A percentile compares a stretch with the other conserved stretches of the same genome.
Evolutionary conservation across 1,139 yeast species (phyloP).

Genomic region (Sugiyamaella paludigena): DNA sequence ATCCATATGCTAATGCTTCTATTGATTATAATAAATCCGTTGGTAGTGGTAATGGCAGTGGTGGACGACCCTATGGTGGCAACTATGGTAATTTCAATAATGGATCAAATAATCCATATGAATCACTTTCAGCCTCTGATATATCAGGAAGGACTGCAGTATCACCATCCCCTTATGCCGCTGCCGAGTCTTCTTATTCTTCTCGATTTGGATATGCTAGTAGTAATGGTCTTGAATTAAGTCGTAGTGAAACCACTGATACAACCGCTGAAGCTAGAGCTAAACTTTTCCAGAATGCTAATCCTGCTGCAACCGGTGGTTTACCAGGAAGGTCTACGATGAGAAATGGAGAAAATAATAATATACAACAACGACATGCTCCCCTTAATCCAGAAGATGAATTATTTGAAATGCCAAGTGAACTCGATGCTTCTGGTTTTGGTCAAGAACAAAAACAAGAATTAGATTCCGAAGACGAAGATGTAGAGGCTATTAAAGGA

Average conservation of each 20-base stretch:
- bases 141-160: neutral
- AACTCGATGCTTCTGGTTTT: constrained; percentile 22
- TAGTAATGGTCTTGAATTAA: constrained; percentile 18
- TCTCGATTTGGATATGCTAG: constrained; percentile 20
- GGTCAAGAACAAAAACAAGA: constrained; percentile 44
- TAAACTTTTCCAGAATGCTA: constrained; percentile 33
- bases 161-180: constrained; percentile 29
- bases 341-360: constrained; percentile 8
- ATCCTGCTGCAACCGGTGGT: constrained; percentile 12
- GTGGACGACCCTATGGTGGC: constrained; percentile 8
- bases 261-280: constrained; percentile 27
- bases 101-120: neutral
- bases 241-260: constrained; percentile 26
- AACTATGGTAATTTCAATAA: constrained; percentile 4
- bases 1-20: constrained; percentile 21
- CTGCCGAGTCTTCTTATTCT: constrained; percentile 29
- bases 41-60: neutral
- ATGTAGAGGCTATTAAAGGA: constrained; percentile 81
- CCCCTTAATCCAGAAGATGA: constrained; percentile 17
- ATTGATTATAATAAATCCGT: constrained; percentile 14
- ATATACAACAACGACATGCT: constrained; percentile 3
- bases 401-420: constrained; percentile 20
- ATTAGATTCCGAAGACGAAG: constrained; percentile 62
- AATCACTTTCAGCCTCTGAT: neutral
- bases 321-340: constrained; percentile 13